phyloP scores from a whole-genome alignment of 2,329 filamentous ascomycete species.

The Claviceps paspali region DNA sequence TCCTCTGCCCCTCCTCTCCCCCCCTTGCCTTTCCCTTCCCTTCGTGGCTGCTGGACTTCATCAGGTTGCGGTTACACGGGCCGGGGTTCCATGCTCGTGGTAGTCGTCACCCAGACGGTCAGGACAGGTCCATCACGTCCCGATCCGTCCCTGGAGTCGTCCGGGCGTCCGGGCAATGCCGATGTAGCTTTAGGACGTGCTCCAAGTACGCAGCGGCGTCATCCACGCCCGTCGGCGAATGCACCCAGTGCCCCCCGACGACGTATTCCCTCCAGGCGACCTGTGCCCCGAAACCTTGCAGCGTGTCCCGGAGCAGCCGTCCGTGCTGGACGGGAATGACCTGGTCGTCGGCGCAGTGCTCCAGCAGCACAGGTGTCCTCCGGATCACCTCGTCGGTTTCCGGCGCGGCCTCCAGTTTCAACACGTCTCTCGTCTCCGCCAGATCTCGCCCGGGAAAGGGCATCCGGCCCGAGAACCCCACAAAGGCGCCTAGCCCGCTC shows the following conservation, averaged over 20 bases:
- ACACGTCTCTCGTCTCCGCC: slow-evolving; percentile 15
- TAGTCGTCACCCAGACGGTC: not conserved
- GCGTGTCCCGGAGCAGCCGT: slow-evolving; percentile 16
- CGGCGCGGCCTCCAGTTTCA: slow-evolving; percentile 14
- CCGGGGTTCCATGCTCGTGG: too few species aligned
- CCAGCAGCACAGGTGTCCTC: slow-evolving; percentile 27
- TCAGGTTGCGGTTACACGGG: too few species aligned
- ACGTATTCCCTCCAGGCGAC: slow-evolving; percentile 27
- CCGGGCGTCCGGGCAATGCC: too few species aligned
- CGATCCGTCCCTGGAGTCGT: not conserved
- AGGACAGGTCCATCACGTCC: not conserved
- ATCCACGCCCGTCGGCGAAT: slow-evolving; percentile 26
- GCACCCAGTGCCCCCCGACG: slow-evolving; percentile 28
- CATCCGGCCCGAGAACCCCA: slow-evolving; percentile 23
- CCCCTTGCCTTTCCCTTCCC: too few species aligned
- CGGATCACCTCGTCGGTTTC: slow-evolving; percentile 17
- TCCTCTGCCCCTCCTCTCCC: too few species aligned
- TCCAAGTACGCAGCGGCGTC: slow-evolving; percentile 22
- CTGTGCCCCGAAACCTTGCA: slow-evolving; percentile 21
- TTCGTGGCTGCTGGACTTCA: too few species aligned
- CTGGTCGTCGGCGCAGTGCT: slow-evolving; percentile 29
- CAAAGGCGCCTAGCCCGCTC: slow-evolving; percentile 15
- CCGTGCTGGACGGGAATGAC: slow-evolving; percentile 24
- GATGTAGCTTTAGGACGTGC: not conserved
- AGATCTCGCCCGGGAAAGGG: slow-evolving; percentile 20